These are phyloP conservation scores for Colletotrichum cordylinicola DNA, from an alignment of 2,329 filamentous ascomycete genomes.

Conservation along the genomic window DNA sequence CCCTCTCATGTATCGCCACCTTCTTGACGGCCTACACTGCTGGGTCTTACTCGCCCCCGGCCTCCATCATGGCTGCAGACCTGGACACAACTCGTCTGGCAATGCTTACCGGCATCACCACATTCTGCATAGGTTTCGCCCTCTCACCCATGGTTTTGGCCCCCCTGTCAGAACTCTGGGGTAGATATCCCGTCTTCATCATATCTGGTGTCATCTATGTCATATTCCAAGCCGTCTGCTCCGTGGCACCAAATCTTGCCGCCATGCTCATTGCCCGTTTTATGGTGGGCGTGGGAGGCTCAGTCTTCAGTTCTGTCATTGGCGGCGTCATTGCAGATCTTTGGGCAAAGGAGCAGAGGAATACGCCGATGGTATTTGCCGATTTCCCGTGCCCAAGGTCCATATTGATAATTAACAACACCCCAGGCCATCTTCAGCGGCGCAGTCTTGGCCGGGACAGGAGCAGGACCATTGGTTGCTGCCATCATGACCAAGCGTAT, in stretches of 20 bases:
- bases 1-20: constrained; percentile 78
- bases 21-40: constrained; percentile 81
- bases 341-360: constrained; percentile 78
- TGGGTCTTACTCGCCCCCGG: constrained; percentile 78
- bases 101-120: constrained; percentile 77
- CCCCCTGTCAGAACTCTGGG: constrained; percentile 88
- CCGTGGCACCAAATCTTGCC: constrained; percentile 70
- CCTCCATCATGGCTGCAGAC: constrained; percentile 67
- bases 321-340: constrained; percentile 92
- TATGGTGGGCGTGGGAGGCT: constrained; percentile 77
- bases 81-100: constrained; percentile 71
- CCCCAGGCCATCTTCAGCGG: constrained; percentile 75
- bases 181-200: constrained; percentile 83
- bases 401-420: not conserved
- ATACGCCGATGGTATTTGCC: constrained; percentile 74
- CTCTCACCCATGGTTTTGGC: constrained; percentile 87
- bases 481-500: constrained; percentile 72
- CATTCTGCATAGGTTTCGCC: constrained; percentile 82
- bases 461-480: constrained; percentile 75
- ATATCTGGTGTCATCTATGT: constrained; percentile 75
- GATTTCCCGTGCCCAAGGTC: not conserved
- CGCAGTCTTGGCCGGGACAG: constrained; percentile 78
- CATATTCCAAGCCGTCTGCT: constrained; percentile 74
- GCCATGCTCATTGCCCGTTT: constrained; percentile 81
- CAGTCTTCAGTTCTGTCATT: constrained; percentile 85